Percentiles rank a stretch among this genome's conserved stretches.
Conservation (phyloP, 371 early-diverging fungal genomes). For the Cokeromyces recurvatus region DNA sequence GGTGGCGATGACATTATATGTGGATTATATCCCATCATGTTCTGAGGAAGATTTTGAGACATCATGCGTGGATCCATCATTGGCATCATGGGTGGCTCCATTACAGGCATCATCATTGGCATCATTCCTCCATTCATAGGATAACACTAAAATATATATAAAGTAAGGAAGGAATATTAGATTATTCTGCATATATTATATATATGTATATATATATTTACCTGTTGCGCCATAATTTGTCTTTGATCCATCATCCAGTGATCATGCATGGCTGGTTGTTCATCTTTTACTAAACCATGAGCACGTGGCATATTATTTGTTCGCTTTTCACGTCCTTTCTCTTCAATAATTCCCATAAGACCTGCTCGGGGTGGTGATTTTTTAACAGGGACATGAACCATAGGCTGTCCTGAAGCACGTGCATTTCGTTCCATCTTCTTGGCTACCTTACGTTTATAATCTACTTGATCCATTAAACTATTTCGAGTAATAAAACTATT, state of each 20-base stretch:
- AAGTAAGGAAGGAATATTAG: too few relatives aligned
- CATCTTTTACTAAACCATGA: constrained; percentile 16
- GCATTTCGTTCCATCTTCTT: constrained; percentile 10
- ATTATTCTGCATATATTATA: background rate
- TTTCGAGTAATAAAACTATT: constrained; percentile 24
- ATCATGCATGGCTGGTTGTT: constrained; percentile 11
- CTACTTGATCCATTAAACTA: constrained; percentile 17
- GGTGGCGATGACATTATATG: too few relatives aligned
- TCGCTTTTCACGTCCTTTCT: too few relatives aligned
- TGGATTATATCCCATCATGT: too few relatives aligned
- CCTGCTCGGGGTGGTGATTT: constrained; percentile 28
- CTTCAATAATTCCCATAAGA: constrained; percentile 32
- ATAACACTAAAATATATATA: constrained; percentile 1
- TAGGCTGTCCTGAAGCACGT: constrained; percentile 27
- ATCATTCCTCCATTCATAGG: constrained; percentile 15
- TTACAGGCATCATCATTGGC: too few relatives aligned
- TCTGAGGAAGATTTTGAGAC: too few relatives aligned
- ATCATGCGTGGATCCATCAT: constrained; percentile 38
- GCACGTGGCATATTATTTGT: constrained; percentile 15
- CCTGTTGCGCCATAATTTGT: constrained; percentile 31
- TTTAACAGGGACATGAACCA: constrained; percentile 19
- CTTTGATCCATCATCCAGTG: constrained; percentile 39
- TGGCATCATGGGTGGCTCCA: too few relatives aligned
- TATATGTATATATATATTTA: constrained; percentile 5
- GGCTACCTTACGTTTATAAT: too few relatives aligned